Base-by-base conservation (phyloP, 2,329 filamentous ascomycete genomes). In the Eutypella sp. region DNA sequence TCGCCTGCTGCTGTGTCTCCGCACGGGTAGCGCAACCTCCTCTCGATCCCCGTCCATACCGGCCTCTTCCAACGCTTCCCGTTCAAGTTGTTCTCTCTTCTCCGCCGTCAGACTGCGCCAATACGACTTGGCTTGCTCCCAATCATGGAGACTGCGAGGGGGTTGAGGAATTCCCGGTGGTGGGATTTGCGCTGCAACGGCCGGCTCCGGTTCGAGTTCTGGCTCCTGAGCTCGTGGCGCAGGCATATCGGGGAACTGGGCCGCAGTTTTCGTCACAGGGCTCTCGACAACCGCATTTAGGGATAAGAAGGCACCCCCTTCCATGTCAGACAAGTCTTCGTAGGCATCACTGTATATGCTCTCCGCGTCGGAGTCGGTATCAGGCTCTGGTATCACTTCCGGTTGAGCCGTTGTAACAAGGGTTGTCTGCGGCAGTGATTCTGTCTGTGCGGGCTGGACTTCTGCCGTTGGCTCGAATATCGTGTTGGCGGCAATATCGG, bases 321-420 rank as follows among this genome's bases (percentile, higher is more conserved):
- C 82, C 4, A 74, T 58, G 13, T 88, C 82, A 0, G 79, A 79
- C 0, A 85, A 68, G 49, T 89, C 84, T 64, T 91, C 87, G 44
- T 84, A 84, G 1, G 87, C 87, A 64, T 91, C 87, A 52, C 84
- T 89, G 60, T 88, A 91, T 20, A 87, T 75, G 49, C 78, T 84
- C 41, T 68, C 71, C 13, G 68, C 67, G 45, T 82, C 79, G 3
- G 69, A 59, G 11, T 61, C 59, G 9, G 59, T 53, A 1, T 56
- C 56, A 16, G 52, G 61, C 5, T 64, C 68, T 1, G 70, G 62
- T n/a, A 46, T 38, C 2, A 48, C 45, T 2, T 55, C 47, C 19
- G 58, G 42, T 16, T 57, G 56, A 8, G 57, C 51, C 10, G 58
- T 68, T 56, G 51, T 68, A 22, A 50, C 43, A 4, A 58, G 61